A percentile compares a stretch with the other conserved stretches of the same genome.
Conservation (phyloP, 1,284 basidiomycete species). For the Schizopora paradoxa region DNA sequence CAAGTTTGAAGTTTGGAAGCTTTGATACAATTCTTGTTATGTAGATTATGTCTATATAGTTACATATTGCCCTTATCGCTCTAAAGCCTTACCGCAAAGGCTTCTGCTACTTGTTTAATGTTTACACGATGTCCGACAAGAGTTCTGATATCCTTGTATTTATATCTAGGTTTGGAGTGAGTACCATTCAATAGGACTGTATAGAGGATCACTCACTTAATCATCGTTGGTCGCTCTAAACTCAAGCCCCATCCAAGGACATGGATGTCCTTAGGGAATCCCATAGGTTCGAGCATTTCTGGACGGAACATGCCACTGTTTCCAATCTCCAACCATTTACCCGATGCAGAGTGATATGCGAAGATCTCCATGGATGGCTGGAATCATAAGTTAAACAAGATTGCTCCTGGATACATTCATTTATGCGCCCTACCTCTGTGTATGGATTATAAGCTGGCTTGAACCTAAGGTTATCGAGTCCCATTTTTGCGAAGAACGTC, state of each 20-base stretch:
- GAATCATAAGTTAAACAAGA: constrained; percentile 12
- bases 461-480: constrained; percentile 89
- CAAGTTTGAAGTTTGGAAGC: constrained; percentile 57
- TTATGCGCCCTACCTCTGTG: constrained; percentile 67
- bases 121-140: constrained; percentile 97
- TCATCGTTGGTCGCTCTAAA: constrained; percentile 99
- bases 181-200: constrained; percentile 2
- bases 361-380: constrained; percentile 99
- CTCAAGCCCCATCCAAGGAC: constrained; percentile 97
- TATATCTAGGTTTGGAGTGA: constrained; percentile 46
- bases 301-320: constrained; percentile 99
- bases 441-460: constrained; percentile 98
- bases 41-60: constrained; percentile 3
- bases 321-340: constrained; percentile 95
- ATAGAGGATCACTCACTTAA: constrained; percentile 56
- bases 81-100: constrained; percentile 86
- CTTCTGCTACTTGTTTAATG: constrained; percentile 83
- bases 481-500: constrained; percentile 98
- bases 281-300: constrained; percentile 99
- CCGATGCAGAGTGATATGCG: constrained; percentile 92
- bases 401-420: background rate
- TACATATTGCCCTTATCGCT: constrained; percentile 3
- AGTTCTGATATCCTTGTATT: constrained; percentile 94
- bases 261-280: constrained; percentile 93
- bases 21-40: constrained; percentile 32